Evolutionary conservation across 1,284 basidiomycete species (phyloP).

Genomic region (Pascua sp.): DNA sequence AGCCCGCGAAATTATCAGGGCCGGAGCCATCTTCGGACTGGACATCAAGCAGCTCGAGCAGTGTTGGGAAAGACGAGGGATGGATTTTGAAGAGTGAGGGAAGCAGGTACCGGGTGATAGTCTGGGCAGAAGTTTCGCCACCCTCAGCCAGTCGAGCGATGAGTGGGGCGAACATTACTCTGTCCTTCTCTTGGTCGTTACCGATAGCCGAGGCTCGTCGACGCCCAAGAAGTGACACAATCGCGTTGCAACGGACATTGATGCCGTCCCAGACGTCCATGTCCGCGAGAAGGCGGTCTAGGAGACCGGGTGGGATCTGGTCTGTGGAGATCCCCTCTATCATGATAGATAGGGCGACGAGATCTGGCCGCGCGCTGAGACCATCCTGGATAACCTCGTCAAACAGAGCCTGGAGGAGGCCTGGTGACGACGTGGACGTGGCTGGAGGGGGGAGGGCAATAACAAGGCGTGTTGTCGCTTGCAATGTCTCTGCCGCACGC

Average conservation of each 20-base stretch:
- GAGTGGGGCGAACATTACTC: constrained; percentile 21
- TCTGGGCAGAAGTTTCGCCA: constrained; percentile 11
- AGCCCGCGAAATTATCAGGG: constrained; percentile 22
- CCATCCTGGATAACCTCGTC: constrained; percentile 9
- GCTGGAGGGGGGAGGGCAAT: constrained; percentile 10
- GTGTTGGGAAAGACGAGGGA: constrained; percentile 6
- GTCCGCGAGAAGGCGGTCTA: constrained; percentile 23
- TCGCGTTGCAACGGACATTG: constrained; percentile 23
- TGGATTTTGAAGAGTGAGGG: constrained; percentile 27
- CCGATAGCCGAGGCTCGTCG: neutral
- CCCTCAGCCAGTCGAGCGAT: constrained; percentile 23
- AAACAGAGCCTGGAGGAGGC: constrained; percentile 32
- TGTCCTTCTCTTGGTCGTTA: constrained; percentile 7
- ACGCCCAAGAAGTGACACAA: constrained; percentile 21
- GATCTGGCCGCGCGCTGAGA: constrained; percentile 16
- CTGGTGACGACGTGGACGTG: constrained; percentile 5
- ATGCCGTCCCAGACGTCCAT: constrained; percentile 23
- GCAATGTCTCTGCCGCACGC: constrained; percentile 29
- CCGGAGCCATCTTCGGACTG: neutral
- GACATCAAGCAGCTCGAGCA: constrained; percentile 22
- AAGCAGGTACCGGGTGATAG: constrained; percentile 32
- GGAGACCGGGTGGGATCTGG: constrained; percentile 17
- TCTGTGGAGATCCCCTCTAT: constrained; percentile 22
- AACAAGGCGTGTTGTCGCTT: constrained; percentile 17
- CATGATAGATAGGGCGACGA: constrained; percentile 23